Evolutionary conservation across 441 rosid genomes (phyloP), one percentile per base, ranked within the genome.

Genomic region (Codiaeum variegatum): DNA sequence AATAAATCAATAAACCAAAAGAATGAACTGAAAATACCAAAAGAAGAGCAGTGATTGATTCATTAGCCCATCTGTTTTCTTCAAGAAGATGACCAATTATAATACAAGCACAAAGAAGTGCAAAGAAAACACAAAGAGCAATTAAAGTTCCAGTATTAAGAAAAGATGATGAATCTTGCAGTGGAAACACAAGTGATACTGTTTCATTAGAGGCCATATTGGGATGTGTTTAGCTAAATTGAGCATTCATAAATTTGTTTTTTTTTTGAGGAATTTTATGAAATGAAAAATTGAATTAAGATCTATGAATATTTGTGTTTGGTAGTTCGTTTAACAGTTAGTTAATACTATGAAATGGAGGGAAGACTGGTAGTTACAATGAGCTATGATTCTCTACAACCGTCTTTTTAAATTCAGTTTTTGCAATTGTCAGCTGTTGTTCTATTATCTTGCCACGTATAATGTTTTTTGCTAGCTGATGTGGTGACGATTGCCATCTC

Each of bases 1-100:
- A 40, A 21, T 28, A 11, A 23, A 67, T 34, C 56, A 34, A 67
- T 26, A 62, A 36, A 60, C 13, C 8, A 72, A 2, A 3, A 64
- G 49, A 54, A 65, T 28, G 19, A 52, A 72, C 5, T 18, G 8
- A 29, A 52, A 38, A 21, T 65, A 90, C 94, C 90, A 90, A 65
- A 67, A 88, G 52, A 56, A 90, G 90, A 10, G 90, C 89, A 15
- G 88, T 78, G 71, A 84, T 88, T 13, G 90, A 86, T 59, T 86
- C 88, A 69, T 90, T 90, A 31, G 94, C 92, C 94, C 94, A 88
- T 8, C 87, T 82, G 62, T 88, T 82, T 78, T 85, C 90, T 71
- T 90, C 90, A 38, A 90, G 87, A 32, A 90, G 87, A 66, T 88
- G 92, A 5, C 90, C 92, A 16, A 88, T 78, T 67, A 88, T 73